Percentiles rank a stretch among this genome's conserved stretches.
Evolutionary conservation across 2,329 filamentous ascomycete species (phyloP).

Genomic region (Alternaria brassicae): DNA sequence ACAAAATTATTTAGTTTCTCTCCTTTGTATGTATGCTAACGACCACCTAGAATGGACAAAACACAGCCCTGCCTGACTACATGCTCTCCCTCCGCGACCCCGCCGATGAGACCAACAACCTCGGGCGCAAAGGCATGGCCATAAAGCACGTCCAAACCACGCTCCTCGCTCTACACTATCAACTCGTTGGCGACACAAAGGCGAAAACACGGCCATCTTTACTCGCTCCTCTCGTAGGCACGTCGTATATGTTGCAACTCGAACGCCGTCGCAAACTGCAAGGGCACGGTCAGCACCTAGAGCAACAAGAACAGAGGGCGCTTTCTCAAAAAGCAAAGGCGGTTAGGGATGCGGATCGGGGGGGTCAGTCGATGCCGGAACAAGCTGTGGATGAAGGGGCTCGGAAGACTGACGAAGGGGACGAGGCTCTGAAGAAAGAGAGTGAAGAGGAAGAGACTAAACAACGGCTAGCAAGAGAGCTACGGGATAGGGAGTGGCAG

Average conservation of each 20-base stretch:
- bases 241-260: slow-evolving; percentile 24
- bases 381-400: neutral
- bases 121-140: slow-evolving; percentile 58
- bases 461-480: neutral
- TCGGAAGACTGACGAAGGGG: neutral
- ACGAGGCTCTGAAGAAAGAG: neutral
- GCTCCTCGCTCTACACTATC: slow-evolving; percentile 38
- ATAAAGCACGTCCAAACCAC: slow-evolving; percentile 60
- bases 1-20: slow-evolving; percentile 9
- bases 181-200: slow-evolving; percentile 22
- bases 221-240: slow-evolving; percentile 30
- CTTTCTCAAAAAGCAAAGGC: slow-evolving; percentile 21
- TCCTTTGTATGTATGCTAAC: slow-evolving; percentile 12
- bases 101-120: slow-evolving; percentile 63
- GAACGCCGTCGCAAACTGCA: slow-evolving; percentile 22
- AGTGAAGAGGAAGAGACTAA: neutral
- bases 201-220: slow-evolving; percentile 28
- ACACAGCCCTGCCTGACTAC: slow-evolving; percentile 30
- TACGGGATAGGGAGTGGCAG: slow-evolving; percentile 3
- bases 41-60: slow-evolving; percentile 19
- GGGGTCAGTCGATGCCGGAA: neutral
- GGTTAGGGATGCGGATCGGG: slow-evolving; percentile 17
- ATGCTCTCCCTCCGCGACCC: slow-evolving; percentile 66
- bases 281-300: slow-evolving; percentile 19
- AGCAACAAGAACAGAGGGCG: neutral